Evolutionary conservation across 73 alveolate genomes (phyloP).

Genomic region (Tetrahymena elliotti): DNA sequence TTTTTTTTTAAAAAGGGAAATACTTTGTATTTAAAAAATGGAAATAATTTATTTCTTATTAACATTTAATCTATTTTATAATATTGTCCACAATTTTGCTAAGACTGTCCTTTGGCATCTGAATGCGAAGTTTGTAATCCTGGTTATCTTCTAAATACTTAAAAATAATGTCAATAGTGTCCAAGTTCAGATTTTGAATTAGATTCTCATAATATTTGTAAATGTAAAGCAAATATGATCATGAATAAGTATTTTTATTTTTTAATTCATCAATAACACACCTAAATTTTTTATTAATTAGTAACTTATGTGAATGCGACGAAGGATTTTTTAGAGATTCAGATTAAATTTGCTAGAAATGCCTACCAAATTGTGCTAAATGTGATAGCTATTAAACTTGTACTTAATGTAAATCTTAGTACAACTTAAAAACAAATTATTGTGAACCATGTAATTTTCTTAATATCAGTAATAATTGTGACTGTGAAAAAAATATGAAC

Average conservation of each 20-base stretch:
- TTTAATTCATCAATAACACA: no score
- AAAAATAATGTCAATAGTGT: neutral
- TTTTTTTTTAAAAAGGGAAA: neutral
- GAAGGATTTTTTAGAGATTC: neutral
- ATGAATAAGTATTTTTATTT: neutral
- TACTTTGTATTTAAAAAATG: neutral
- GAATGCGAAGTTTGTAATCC: neutral
- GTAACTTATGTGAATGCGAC: neutral
- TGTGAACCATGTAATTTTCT: neutral
- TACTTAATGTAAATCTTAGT: neutral
- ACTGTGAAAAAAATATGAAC: neutral
- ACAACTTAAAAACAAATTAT: neutral
- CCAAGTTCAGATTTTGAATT: neutral
- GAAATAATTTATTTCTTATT: neutral
- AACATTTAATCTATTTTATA: neutral
- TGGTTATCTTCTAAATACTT: neutral
- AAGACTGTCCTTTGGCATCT: neutral
- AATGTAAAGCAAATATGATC: neutral
- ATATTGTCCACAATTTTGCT: neutral
- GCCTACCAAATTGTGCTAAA: neutral
- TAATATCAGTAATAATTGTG: neutral
- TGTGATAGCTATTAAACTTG: neutral
- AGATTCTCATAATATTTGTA: neutral
- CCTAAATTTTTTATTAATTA: no score
- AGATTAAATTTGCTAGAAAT: neutral